Evolutionary conservation across 2,329 filamentous ascomycete species (phyloP).

Genomic region (Periconia digitata): DNA sequence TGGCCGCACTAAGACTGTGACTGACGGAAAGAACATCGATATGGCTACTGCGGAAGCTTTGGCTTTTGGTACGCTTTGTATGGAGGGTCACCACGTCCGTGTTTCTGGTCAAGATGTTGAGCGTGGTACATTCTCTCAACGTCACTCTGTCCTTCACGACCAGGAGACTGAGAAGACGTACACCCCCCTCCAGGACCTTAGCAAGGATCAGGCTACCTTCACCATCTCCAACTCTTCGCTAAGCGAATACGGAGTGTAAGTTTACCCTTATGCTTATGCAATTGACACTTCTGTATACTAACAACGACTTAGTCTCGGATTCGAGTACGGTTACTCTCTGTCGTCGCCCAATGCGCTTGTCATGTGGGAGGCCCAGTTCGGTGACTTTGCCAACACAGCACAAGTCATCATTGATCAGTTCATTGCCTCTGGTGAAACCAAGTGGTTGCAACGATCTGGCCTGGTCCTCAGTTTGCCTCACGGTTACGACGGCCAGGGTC

Average conservation of each 20-base stretch:
- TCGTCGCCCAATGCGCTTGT: constrained; percentile 96
- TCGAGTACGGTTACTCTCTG: constrained; percentile 97
- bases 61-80: constrained; percentile 87
- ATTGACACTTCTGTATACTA: constrained; percentile 18
- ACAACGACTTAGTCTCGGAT: constrained; percentile 68
- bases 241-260: constrained; percentile 67
- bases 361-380: constrained; percentile 99
- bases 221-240: constrained; percentile 96
- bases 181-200: constrained; percentile 86
- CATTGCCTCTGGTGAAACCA: constrained; percentile 93
- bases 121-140: constrained; percentile 98
- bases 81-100: constrained; percentile 94
- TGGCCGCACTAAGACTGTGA: constrained; percentile 86
- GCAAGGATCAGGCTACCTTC: constrained; percentile 90
- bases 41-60: constrained; percentile 97
- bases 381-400: constrained; percentile 99
- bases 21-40: constrained; percentile 92
- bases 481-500: constrained; percentile 97
- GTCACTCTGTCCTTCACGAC: constrained; percentile 95
- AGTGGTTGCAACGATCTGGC: constrained; percentile 98
- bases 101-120: constrained; percentile 99
- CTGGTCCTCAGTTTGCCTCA: constrained; percentile 95
- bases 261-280: constrained; percentile 12
- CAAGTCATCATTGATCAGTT: constrained; percentile 99
- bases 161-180: constrained; percentile 92